Evolutionary conservation across 129 eudicot genomes (phyloP).

Genomic region (Smallanthus sonchifolius): DNA sequence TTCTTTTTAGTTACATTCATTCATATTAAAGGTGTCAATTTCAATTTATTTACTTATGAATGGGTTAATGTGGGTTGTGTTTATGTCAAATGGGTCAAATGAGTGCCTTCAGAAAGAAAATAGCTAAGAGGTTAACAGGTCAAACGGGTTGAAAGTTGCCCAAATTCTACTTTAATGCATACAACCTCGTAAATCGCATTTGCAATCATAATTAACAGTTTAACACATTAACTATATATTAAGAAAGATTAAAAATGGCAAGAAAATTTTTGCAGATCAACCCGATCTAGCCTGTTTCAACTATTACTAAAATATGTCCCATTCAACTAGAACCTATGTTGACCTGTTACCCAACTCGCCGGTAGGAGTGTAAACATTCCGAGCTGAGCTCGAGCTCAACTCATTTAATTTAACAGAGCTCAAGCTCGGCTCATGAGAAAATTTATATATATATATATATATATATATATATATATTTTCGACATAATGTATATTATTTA

Average conservation of each 20-base stretch:
- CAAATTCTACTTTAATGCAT: neutral
- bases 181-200: neutral
- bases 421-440: too few species aligned
- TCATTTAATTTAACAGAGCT: too few species aligned
- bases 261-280: neutral
- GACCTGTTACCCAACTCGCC: neutral
- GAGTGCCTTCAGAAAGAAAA: too few species aligned
- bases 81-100: neutral
- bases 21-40: neutral
- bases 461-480: too few species aligned
- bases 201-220: neutral
- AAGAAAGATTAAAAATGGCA: neutral
- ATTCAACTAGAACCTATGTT: neutral
- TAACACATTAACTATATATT: neutral
- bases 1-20: neutral
- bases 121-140: neutral
- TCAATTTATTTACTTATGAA: neutral
- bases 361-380: too few species aligned
- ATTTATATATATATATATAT: too few species aligned
- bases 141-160: neutral
- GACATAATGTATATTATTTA: too few species aligned
- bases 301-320: neutral
- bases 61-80: neutral
- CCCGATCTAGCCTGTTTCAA: neutral
- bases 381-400: too few species aligned